These are phyloP conservation scores for Populus hybrid DNA, from an alignment of 441 rosid species.

Conservation along the genomic window DNA sequence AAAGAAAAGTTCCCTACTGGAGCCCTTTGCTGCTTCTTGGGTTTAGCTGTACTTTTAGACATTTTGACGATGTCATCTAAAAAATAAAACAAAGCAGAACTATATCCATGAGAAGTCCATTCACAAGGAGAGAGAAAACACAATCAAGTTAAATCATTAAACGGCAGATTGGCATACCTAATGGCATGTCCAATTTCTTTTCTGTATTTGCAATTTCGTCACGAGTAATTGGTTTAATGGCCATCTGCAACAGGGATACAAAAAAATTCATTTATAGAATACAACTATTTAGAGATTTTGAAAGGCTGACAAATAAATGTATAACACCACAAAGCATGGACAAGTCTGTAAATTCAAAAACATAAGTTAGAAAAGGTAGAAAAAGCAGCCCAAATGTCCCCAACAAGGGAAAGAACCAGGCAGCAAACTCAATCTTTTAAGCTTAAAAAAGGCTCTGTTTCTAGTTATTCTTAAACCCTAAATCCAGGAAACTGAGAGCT, in stretches of 20 bases:
- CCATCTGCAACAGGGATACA: slow-evolving; percentile 47
- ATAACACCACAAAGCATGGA: not conserved
- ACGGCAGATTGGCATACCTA: slow-evolving; percentile 40
- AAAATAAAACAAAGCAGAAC: slow-evolving; percentile 8
- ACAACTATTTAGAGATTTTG: not conserved
- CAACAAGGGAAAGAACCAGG: not conserved
- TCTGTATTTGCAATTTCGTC: slow-evolving; percentile 79
- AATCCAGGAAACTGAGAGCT: not conserved
- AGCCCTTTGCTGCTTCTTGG: slow-evolving; percentile 46
- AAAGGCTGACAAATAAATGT: not conserved
- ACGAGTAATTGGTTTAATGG: slow-evolving; percentile 47
- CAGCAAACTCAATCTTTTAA: not conserved
- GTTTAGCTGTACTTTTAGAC: slow-evolving; percentile 54
- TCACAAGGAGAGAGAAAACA: not conserved
- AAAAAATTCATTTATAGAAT: not conserved
- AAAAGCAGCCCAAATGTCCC: not conserved
- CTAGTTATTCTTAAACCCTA: not conserved
- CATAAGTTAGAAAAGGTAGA: too few relatives aligned
- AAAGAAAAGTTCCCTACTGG: slow-evolving; percentile 38
- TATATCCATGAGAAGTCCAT: slow-evolving; percentile 7
- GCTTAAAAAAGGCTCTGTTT: not conserved
- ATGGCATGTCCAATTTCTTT: slow-evolving; percentile 88
- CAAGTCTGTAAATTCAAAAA: not conserved
- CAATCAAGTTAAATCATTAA: not conserved
- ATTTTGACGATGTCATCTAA: slow-evolving; percentile 79